Base-by-base conservation (phyloP, 2,329 filamentous ascomycete species). In the Phaeosphaeriaceae sp. region DNA sequence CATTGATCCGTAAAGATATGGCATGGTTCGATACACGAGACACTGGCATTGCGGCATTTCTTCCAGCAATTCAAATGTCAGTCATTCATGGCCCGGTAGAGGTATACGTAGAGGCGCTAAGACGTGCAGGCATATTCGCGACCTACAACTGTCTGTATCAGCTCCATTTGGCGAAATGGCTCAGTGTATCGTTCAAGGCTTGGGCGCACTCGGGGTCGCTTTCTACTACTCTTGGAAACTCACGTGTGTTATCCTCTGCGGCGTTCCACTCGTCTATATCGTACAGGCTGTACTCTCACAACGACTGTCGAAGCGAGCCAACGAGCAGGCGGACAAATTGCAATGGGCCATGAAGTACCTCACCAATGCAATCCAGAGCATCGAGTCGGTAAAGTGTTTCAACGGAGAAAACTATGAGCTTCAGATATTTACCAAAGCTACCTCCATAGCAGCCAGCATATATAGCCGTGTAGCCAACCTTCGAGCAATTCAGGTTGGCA, bases 341-440 rank as follows among this genome's bases (percentile, higher is more conserved):
- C 86, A 86, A 1, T 79, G 84, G 48, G 91, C 92, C 0, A 89
- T 92, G 0, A 94, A 92, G 69, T 82, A 88, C 54, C 85, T 88
- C 1, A 88, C 86, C 10, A 89, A 87, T 11, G 88, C 91, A 0
- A 84, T 96, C 10, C 82, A 83, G 1, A 88, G 87, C 2, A 94
- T 97, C 41, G 92, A 96, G 60, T 86, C 91, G 0, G 92, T 98
- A 70, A 97, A 97, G 74, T 89, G 88, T 52, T 93, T 91, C 78
- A 93, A 94, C 66, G 91, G 89, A 0, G 86, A 92, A 68, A 83
- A 85, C 13, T 81, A 88, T 11, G 93, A 96, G 73, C 76, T 86
- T 0, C 83, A 84, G 69, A 86, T 87, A 63, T 97, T 96, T 71
- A 76, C 80, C 1, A 73, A 69, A 0, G 82, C 84, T 0, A 83